Base-by-base conservation (phyloP, 257 asterid species). In the Eustoma russellianum region DNA sequence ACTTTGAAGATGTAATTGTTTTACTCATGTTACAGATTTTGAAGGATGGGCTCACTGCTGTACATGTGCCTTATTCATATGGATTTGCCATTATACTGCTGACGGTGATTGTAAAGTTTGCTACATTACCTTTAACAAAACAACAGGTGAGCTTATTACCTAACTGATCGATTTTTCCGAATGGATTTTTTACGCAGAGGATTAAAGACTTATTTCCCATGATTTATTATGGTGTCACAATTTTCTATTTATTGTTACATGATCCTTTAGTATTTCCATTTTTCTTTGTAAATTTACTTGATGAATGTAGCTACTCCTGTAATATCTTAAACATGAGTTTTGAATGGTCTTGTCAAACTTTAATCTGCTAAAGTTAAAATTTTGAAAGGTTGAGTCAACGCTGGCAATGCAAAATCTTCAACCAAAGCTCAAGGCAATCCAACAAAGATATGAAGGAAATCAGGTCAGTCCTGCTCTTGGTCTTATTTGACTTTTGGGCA, bases 331-430 rank as follows among this genome's bases (percentile, higher is more conserved):
- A 54, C 7, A 43, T 46, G 30, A 24, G 30, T 24, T 24, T 24
- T 2, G 30, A 24, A 24, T 24, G 30, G 30, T 24, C 30, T 2
- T 24, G 30, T 24, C 30, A 24, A 24, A 24, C 30, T 24, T 24
- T 24, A 24, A 24, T 24, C 30, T 24, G 30, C 3, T 24, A 24
- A 24, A 24, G 30, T 24, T 24, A 24, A 24, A 24, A 13, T 17
- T 67, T 24, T 67, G 66, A 28, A 68, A 91, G 99, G 97, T 92
- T 61, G 99, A 92, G 73, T 92, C 99, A 12, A 88, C 97, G 7
- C 57, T 92, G 65, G 99, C 94, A 57, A 92, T 92, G 99, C 99
- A 92, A 83, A 92, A 79, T 78, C 95, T 92, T 65, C 99, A 92
- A 74, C 99, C 99, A 59, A 92, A 92, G 79, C 72, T 92, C 68